Base-by-base conservation (phyloP, 352 stramenopile species). In the Globisporangium yorkense region DNA sequence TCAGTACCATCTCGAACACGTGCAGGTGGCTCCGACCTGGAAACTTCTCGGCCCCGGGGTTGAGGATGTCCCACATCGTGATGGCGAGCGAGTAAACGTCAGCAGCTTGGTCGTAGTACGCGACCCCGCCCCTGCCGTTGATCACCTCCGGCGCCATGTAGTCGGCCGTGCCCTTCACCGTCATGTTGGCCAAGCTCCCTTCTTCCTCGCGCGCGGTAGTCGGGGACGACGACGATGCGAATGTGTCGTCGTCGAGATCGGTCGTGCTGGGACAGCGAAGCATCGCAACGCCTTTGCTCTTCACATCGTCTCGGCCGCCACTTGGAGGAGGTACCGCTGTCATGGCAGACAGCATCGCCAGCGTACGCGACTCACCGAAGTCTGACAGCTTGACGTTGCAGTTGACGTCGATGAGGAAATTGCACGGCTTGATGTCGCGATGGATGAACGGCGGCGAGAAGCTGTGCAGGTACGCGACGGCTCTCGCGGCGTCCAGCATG, bases 361-460 rank as follows among this genome's bases (percentile, higher is more conserved):
- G 56, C 20, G 55, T 68, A 21, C 74, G 59, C 0, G 74, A 80
- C 33, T 87, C 76, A 16, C 77, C 77, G 59, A 89, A 89, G 51
- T 88, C 75, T 1, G 79, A 80, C 50, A 89, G 72, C 43, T 88
- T 89, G 65, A 85, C 68, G 39, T 68, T 79, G 51, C 45, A 65
- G 44, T 51, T 21, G 13, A n/a, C 61, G 31, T 59, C 78, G 71
- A 46, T 84, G 77, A 51, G 84, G 54, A 50, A 89, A 70, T 98
- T 99, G 21, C 92, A 97, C 46, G 95, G 96, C 62, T 98, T 98
- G 31, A 99, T 88, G 66, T 98, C 96, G 6, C 80, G 75, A 41
- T 95, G 85, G 50, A 95, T 69, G 58, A 94, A 82, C 9, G 72
- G 70, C 35, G 75, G 77, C 15, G 71, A 79, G 55, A 87, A 85